Conservation (phyloP, 352 stramenopile species). For the Globisporangium cylindrosporum region DNA sequence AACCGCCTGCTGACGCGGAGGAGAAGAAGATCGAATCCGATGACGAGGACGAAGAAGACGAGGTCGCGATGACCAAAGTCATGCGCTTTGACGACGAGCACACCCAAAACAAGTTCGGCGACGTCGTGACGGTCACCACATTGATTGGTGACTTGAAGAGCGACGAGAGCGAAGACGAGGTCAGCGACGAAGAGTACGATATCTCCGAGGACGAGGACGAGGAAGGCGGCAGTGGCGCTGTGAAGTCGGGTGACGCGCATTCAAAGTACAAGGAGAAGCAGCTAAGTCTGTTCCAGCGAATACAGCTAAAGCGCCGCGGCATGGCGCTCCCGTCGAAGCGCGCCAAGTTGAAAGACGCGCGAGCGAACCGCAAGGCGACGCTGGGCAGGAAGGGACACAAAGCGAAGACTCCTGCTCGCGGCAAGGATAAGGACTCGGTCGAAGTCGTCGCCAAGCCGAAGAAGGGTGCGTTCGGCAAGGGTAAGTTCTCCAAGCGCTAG, state of each 20-base stretch:
- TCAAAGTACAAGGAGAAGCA: slow-evolving; percentile 55
- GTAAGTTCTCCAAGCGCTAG: slow-evolving; percentile 23
- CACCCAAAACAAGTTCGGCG: slow-evolving; percentile 83
- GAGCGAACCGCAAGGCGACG: slow-evolving; percentile 67
- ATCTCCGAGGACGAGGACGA: slow-evolving; percentile 50
- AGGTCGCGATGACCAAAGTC: slow-evolving; percentile 53
- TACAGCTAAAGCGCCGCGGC: slow-evolving; percentile 82
- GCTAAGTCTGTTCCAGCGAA: slow-evolving; percentile 84
- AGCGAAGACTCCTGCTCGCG: slow-evolving; percentile 22
- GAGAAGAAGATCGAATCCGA: slow-evolving; percentile 37
- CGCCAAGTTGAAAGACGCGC: slow-evolving; percentile 79
- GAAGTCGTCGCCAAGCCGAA: slow-evolving; percentile 25
- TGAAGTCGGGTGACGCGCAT: slow-evolving; percentile 18
- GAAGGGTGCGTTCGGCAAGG: slow-evolving; percentile 22
- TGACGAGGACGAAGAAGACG: slow-evolving; percentile 24
- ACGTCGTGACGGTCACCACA: slow-evolving; percentile 85
- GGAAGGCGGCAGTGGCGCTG: slow-evolving; percentile 3
- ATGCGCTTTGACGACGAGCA: slow-evolving; percentile 79
- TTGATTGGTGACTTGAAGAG: slow-evolving; percentile 75
- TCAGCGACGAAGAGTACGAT: slow-evolving; percentile 61
- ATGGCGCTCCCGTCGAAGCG: slow-evolving; percentile 80
- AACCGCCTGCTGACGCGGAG: slow-evolving; percentile 21
- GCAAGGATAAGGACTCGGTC: slow-evolving; percentile 50
- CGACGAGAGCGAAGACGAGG: slow-evolving; percentile 65
- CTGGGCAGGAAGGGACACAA: slow-evolving; percentile 27